Evolutionary conservation across 1,284 basidiomycete genomes (phyloP).

Genomic region (Ustilago hordei): DNA sequence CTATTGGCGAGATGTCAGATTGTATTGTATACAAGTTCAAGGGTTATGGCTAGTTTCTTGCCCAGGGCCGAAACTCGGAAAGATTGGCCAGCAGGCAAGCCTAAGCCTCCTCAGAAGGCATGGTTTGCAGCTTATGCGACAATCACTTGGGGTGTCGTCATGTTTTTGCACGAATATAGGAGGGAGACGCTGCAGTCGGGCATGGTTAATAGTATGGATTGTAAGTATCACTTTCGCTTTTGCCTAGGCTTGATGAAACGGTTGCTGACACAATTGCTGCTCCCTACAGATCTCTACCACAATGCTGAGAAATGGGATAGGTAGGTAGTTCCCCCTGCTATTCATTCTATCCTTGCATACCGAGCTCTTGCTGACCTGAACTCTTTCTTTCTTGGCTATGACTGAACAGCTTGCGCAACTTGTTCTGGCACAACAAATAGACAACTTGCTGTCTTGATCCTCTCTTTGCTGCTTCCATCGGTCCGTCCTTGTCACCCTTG

Average conservation of each 20-base stretch:
- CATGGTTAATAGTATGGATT: slow-evolving; percentile 76
- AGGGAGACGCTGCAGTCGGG: slow-evolving; percentile 91
- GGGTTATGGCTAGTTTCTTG: slow-evolving; percentile 64
- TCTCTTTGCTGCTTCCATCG: not conserved
- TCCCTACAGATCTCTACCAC: slow-evolving; percentile 62
- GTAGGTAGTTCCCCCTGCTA: slow-evolving; percentile 19
- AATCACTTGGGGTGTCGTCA: slow-evolving; percentile 92
- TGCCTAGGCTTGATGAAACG: not conserved
- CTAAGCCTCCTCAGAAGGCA: slow-evolving; percentile 73
- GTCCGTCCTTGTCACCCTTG: too few species aligned
- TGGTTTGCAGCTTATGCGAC: slow-evolving; percentile 91
- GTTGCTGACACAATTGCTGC: not conserved
- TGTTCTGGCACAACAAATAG: slow-evolving; percentile 69
- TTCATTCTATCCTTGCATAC: not conserved
- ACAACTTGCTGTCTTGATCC: not conserved
- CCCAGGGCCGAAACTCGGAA: slow-evolving; percentile 61
- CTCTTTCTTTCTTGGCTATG: not conserved
- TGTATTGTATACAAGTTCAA: slow-evolving; percentile 79
- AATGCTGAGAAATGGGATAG: slow-evolving; percentile 68
- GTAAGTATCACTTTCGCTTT: slow-evolving; percentile 45
- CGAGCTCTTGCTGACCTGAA: slow-evolving; percentile 10
- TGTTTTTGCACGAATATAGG: slow-evolving; percentile 91
- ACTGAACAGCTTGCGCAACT: slow-evolving; percentile 58
- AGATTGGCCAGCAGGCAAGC: slow-evolving; percentile 60
- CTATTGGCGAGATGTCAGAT: slow-evolving; percentile 72